Evolutionary conservation across 768 basidiomycete species (phyloP).

Genomic region (Suillus fuscotomentosus): DNA sequence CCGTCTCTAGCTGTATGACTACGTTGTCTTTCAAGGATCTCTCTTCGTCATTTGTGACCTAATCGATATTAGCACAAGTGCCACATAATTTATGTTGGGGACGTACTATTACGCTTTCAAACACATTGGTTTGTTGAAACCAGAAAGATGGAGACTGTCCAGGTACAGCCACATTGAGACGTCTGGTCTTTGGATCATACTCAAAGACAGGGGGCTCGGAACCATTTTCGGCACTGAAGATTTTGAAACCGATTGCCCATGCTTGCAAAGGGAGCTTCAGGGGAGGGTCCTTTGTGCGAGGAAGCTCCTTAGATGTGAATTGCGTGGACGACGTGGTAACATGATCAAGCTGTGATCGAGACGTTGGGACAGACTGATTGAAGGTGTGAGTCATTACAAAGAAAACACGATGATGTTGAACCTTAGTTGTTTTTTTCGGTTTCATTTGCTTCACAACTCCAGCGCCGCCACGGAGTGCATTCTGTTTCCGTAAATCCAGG

Average conservation of each 20-base stretch:
- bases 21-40: constrained; percentile 14
- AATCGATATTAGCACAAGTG: background rate
- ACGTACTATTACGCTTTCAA: background rate
- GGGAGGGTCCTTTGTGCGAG: constrained; percentile 4
- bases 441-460: constrained; percentile 21
- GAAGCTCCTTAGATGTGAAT: constrained; percentile 9
- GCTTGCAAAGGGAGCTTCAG: constrained; percentile 22
- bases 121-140: background rate
- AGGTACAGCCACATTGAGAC: background rate
- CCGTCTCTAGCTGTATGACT: constrained; percentile 21
- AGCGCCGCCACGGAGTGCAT: background rate
- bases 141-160: background rate
- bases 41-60: constrained; percentile 24
- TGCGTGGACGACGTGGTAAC: constrained; percentile 29
- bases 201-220: background rate
- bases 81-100: background rate
- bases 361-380: background rate
- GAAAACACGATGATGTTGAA: background rate
- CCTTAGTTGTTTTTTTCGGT: constrained; percentile 23
- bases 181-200: background rate
- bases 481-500: constrained; percentile 9
- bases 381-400: background rate
- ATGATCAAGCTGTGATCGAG: constrained; percentile 12
- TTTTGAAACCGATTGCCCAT: constrained; percentile 26
- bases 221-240: background rate